Conservation (phyloP, 495 filamentous ascomycete species). For the Sordaria brevicollis region DNA sequence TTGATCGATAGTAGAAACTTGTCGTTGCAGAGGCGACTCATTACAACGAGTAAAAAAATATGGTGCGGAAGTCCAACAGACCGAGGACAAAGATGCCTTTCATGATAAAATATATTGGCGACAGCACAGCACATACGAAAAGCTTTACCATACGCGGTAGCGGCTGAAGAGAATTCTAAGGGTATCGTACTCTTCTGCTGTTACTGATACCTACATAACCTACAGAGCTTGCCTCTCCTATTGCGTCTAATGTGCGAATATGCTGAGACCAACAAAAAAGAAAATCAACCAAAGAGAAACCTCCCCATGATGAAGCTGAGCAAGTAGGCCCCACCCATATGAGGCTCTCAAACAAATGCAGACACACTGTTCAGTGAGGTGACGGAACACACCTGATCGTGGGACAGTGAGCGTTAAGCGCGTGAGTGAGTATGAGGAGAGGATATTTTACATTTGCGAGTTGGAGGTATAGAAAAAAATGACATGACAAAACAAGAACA, state of each 20-base stretch:
- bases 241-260: not conserved
- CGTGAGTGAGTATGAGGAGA: not conserved
- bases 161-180: not conserved
- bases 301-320: not conserved
- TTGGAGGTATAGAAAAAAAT: not conserved
- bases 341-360: not conserved
- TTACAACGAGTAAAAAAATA: not conserved
- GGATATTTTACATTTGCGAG: not conserved
- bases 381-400: not conserved
- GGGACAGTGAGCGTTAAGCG: not conserved
- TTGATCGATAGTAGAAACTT: not conserved
- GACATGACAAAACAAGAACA: not conserved
- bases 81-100: not conserved
- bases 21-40: not conserved
- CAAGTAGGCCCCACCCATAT: not conserved
- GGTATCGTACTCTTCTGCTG: not conserved
- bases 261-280: not conserved
- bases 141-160: too few species aligned
- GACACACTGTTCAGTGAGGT: not conserved
- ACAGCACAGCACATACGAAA: not conserved
- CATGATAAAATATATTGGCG: not conserved
- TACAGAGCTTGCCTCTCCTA: not conserved
- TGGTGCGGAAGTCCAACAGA: not conserved
- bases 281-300: not conserved
- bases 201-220: not conserved